phyloP scores from a whole-genome alignment of 2,329 filamentous ascomycete genomes.

The Fusarium sp. region DNA sequence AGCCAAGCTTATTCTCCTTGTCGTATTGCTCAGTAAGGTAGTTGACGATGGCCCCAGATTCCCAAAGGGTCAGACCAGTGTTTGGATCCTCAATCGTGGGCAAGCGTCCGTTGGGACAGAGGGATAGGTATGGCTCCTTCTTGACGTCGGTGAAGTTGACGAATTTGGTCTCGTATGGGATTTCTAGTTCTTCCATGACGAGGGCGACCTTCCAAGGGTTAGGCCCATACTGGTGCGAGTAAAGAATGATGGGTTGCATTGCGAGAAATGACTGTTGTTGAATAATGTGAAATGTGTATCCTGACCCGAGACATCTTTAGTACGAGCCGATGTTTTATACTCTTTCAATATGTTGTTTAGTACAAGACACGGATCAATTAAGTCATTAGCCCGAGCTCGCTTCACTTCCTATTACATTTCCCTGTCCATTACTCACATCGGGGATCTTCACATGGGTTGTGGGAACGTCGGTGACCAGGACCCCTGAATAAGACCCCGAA shows the following conservation, averaged over 20 bases:
- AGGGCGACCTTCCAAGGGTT: background rate
- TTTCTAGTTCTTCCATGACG: background rate
- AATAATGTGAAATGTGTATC: background rate
- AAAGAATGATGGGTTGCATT: background rate
- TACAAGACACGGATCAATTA: background rate
- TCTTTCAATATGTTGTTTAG: background rate
- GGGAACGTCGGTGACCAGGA: background rate
- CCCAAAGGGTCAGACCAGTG: background rate
- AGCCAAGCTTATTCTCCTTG: background rate
- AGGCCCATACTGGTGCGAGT: background rate
- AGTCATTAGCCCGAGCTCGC: background rate
- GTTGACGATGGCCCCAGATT: background rate
- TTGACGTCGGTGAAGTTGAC: background rate
- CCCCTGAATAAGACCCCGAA: background rate
- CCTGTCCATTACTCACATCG: background rate
- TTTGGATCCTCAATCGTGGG: background rate
- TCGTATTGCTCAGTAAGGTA: background rate
- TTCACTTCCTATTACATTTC: background rate
- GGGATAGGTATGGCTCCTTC: background rate
- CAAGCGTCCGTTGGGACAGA: background rate
- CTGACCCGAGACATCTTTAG: background rate
- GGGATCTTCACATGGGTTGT: background rate
- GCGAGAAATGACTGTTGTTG: background rate
- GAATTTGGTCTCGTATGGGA: background rate
- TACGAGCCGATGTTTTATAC: background rate